A percentile compares a stretch with the other conserved stretches of the same genome.
These are phyloP conservation scores for Scenedesmus sp. DNA, from an alignment of 163 green algal species.

Conservation along the genomic window DNA sequence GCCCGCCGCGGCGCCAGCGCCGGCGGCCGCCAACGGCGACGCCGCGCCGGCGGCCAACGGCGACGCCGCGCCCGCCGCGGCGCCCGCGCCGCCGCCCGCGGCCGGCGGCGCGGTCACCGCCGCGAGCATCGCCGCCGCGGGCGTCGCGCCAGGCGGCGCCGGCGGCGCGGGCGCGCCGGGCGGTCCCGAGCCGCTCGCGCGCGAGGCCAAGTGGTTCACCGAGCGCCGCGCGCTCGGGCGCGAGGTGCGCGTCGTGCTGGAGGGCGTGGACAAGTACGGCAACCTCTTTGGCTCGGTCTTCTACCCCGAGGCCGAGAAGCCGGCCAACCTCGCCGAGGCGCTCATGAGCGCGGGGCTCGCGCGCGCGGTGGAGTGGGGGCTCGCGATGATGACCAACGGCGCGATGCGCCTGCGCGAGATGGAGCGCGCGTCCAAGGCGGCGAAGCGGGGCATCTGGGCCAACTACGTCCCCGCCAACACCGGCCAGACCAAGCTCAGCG, in stretches of 20 bases:
- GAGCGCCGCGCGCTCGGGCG: slow-evolving; percentile 74
- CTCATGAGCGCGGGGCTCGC: slow-evolving; percentile 54
- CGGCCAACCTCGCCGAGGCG: slow-evolving; percentile 61
- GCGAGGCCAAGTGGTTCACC: slow-evolving; percentile 89
- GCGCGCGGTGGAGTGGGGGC: slow-evolving; percentile 85
- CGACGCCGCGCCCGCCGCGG: not conserved
- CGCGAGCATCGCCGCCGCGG: slow-evolving; percentile 38
- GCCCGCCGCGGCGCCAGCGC: slow-evolving; percentile 24
- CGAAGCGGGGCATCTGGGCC: slow-evolving; percentile 79
- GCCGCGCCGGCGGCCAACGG: slow-evolving; percentile 32
- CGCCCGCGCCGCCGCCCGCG: slow-evolving; percentile 34
- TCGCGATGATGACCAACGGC: slow-evolving; percentile 79
- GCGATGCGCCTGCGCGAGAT: slow-evolving; percentile 78
- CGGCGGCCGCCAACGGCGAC: slow-evolving; percentile 11
- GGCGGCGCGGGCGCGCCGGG: slow-evolving; percentile 45
- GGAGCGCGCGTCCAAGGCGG: slow-evolving; percentile 85
- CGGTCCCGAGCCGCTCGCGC: slow-evolving; percentile 83
- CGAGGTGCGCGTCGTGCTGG: slow-evolving; percentile 72
- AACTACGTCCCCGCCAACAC: slow-evolving; percentile 79
- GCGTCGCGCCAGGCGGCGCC: slow-evolving; percentile 1
- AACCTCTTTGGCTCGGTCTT: slow-evolving; percentile 84
- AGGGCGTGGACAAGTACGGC: slow-evolving; percentile 88
- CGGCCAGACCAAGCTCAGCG: slow-evolving; percentile 60
- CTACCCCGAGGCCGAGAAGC: slow-evolving; percentile 49
- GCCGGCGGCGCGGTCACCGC: slow-evolving; percentile 30